These are phyloP conservation scores for Ogataea nakhonphanomensis DNA, from an alignment of 805 yeast genomes.

Conservation along the genomic window DNA sequence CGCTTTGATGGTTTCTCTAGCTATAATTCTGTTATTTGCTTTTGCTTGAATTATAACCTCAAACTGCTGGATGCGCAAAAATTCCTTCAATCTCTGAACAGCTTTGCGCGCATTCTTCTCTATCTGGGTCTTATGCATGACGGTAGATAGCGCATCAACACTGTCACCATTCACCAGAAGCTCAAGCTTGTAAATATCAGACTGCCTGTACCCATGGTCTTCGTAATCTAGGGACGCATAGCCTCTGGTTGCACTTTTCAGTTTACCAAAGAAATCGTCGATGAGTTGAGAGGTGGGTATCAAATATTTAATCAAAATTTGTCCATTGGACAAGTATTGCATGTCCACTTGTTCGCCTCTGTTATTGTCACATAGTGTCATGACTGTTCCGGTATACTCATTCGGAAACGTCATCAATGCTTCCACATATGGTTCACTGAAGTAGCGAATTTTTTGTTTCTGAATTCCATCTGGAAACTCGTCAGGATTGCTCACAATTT, in stretches of 20 bases:
- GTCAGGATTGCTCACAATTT: conserved; percentile 81
- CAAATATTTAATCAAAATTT: conserved; percentile 73
- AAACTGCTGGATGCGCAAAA: conserved; percentile 74
- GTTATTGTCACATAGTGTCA: conserved; percentile 78
- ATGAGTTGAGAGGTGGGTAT: conserved; percentile 87
- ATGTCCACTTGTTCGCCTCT: conserved; percentile 82
- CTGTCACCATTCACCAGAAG: conserved; percentile 83
- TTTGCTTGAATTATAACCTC: conserved; percentile 92
- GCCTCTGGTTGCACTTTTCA: conserved; percentile 86
- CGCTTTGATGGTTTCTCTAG: conserved; percentile 92
- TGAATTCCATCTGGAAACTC: conserved; percentile 72
- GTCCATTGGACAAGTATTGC: conserved; percentile 73
- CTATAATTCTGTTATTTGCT: conserved; percentile 74
- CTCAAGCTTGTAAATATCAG: conserved; percentile 85
- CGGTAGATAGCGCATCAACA: conserved; percentile 89
- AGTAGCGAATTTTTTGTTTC: conserved; percentile 41
- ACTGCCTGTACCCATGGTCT: conserved; percentile 79
- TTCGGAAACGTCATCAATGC: conserved; percentile 88
- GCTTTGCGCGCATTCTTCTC: conserved; percentile 72
- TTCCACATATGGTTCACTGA: conserved; percentile 83
- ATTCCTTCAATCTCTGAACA: conserved; percentile 79
- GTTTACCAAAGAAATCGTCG: conserved; percentile 92
- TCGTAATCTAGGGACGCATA: conserved; percentile 94
- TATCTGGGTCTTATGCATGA: conserved; percentile 79
- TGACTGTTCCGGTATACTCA: conserved; percentile 84